Evolutionary conservation across 257 asterid species (phyloP), one percentile per base, ranked within the genome.

Genomic region (Gentiana straminea): DNA sequence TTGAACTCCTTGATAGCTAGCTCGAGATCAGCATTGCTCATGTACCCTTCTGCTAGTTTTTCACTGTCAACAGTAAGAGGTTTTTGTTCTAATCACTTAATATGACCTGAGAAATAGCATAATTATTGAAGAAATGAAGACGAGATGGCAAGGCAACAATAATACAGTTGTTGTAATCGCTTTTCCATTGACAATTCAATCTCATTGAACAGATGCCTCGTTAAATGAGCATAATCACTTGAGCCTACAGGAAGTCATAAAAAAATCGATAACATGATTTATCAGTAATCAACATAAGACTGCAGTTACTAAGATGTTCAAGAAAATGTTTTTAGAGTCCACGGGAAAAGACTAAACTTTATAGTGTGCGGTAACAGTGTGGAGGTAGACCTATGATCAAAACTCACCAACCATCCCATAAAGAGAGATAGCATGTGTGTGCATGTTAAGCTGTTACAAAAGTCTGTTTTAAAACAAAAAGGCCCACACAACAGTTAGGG

Each of bases 1-100:
- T 79, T 78, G 62, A 87, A 59, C 15, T 81, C 86, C 78, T 64
- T 81, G 62, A 91, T 76, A 36, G 84, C 95, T 76, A 70, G 73
- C 86, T 91, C 94, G 43, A 91, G 86, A 63, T 84, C 98, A 59
- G 81, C 58, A 68, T 91, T 91, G 61, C 77, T 84, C 96, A 82
- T 91, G 71, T 91, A 91, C 55, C 95, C 98, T 63, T 71, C 68
- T 33, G 98, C 86, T 74, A 87, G 79, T 57, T 73, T 74, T 64
- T 91, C 94, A 15, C 98, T 91, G 73, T 9, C 35, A 60, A 50
- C 4, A 34, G 7, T 2, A 34, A 55, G 8, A 52, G 35, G 47
- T 34, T 46, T 49, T 15, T 36, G 32, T 45, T 33, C 3, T 13
- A 62, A 54, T 15, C 9, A 52, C 41, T 51, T 34, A 52, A 49